phyloP scores from a whole-genome alignment of 2,329 filamentous ascomycete species.

The Albifimbria verrucaria region DNA sequence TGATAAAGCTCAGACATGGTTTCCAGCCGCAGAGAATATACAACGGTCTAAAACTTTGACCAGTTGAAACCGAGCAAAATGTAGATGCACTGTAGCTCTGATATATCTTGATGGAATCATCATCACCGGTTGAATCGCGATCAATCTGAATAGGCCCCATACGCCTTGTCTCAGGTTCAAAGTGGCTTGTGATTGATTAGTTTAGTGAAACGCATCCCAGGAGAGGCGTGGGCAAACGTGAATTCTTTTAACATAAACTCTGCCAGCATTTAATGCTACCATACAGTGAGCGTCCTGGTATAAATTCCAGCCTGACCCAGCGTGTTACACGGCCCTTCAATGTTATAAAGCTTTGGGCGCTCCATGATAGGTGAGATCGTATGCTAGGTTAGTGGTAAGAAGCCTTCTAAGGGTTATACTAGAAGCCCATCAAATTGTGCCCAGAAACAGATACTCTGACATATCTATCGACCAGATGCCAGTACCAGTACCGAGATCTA shows the following conservation, averaged over 20 bases:
- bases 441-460: not conserved
- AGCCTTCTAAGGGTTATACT: not conserved
- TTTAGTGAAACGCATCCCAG: not conserved
- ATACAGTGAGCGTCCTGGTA: not conserved
- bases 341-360: not conserved
- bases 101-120: too few species aligned
- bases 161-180: not conserved
- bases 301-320: not conserved
- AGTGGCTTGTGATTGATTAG: not conserved
- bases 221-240: not conserved
- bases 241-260: too few species aligned
- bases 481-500: too few species aligned
- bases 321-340: too few species aligned
- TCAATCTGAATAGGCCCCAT: too few species aligned
- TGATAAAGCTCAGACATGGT: too few species aligned
- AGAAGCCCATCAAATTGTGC: too few species aligned
- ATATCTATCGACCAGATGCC: too few species aligned
- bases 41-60: too few species aligned
- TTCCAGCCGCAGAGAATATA: too few species aligned
- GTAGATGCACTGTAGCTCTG: too few species aligned
- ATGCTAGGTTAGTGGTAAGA: not conserved
- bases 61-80: too few species aligned
- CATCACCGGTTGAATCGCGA: slow-evolving; percentile 13
- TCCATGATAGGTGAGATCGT: not conserved
- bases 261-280: not conserved